Conservation (phyloP, 2,329 filamentous ascomycete genomes). For the Colletotrichum magnum region DNA sequence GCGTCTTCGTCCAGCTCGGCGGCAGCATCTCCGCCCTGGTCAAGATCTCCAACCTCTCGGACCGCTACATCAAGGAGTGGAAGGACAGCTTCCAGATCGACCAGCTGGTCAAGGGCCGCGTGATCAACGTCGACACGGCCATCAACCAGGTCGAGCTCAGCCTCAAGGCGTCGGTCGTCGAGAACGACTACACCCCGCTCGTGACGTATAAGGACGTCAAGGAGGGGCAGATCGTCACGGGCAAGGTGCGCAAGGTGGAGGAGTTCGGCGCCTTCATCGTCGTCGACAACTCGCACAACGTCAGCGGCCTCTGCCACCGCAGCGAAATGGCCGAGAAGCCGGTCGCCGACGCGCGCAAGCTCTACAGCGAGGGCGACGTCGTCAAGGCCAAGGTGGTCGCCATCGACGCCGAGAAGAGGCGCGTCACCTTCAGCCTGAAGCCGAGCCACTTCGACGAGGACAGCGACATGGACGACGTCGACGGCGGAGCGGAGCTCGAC, state of each 20-base stretch:
- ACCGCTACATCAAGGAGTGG: conserved; percentile 95
- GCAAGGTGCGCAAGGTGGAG: conserved; percentile 92
- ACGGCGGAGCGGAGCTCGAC: conserved; percentile 61
- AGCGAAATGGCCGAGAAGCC: conserved; percentile 90
- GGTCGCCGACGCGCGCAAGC: conserved; percentile 86
- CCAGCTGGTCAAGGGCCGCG: conserved; percentile 90
- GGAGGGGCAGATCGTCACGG: conserved; percentile 85
- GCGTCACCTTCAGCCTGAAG: conserved; percentile 92
- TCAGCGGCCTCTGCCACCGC: conserved; percentile 93
- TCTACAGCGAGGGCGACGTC: conserved; percentile 91
- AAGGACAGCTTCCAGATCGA: conserved; percentile 89
- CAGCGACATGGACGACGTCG: conserved; percentile 63
- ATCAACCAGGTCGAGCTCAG: conserved; percentile 85
- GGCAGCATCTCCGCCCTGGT: conserved; percentile 86
- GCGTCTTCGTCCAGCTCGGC: conserved; percentile 88
- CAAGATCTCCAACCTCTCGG: conserved; percentile 89
- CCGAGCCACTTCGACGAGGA: conserved; percentile 86
- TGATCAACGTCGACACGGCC: conserved; percentile 78
- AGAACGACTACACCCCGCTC: conserved; percentile 82
- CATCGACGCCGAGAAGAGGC: conserved; percentile 80
- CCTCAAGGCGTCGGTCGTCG: conserved; percentile 86
- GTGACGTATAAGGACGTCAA: conserved; percentile 83
- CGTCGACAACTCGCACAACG: conserved; percentile 86
- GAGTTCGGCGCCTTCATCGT: conserved; percentile 96
- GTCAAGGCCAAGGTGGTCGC: conserved; percentile 93